Conservation (phyloP, 129 eudicot species). For the Lactuca saligna region DNA sequence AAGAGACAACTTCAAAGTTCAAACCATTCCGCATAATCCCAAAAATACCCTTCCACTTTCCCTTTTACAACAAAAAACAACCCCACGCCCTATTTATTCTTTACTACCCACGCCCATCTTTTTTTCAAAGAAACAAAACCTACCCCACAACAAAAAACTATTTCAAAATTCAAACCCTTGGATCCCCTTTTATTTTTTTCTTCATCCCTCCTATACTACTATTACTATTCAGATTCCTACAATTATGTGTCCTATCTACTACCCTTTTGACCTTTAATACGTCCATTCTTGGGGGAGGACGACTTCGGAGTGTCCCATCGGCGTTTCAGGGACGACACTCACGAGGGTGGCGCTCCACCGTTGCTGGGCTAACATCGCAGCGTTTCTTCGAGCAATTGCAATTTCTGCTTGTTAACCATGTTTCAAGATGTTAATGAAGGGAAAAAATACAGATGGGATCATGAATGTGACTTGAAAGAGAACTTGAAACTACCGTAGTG, state of each 20-base stretch:
- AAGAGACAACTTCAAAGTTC: constrained; percentile 27
- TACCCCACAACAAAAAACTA: constrained; percentile 23
- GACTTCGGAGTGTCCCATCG: constrained; percentile 30
- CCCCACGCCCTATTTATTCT: constrained; percentile 21
- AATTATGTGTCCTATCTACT: constrained; percentile 7
- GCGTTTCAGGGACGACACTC: constrained; percentile 19
- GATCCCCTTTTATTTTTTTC: constrained; percentile 8
- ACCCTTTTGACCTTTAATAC: constrained; percentile 29
- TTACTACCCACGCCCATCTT: constrained; percentile 16
- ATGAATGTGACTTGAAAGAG: background rate
- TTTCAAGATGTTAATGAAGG: background rate
- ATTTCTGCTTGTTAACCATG: constrained; percentile 20
- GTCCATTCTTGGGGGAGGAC: constrained; percentile 85
- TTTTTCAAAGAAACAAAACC: constrained; percentile 23
- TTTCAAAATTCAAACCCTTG: constrained; percentile 14
- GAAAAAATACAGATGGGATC: background rate
- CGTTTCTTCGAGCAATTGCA: constrained; percentile 42
- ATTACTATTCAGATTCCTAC: constrained; percentile 7
- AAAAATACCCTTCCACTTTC: constrained; percentile 17
- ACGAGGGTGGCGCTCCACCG: constrained; percentile 28
- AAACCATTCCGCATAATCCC: constrained; percentile 21
- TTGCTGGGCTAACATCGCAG: constrained; percentile 25
- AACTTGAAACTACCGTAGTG: constrained; percentile 37
- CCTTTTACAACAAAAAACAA: constrained; percentile 19
- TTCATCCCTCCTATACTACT: background rate